Percentiles rank a stretch among this genome's conserved stretches.
Conservation (phyloP, 78 protist species). For the Dictyostelium firmibasis region DNA sequence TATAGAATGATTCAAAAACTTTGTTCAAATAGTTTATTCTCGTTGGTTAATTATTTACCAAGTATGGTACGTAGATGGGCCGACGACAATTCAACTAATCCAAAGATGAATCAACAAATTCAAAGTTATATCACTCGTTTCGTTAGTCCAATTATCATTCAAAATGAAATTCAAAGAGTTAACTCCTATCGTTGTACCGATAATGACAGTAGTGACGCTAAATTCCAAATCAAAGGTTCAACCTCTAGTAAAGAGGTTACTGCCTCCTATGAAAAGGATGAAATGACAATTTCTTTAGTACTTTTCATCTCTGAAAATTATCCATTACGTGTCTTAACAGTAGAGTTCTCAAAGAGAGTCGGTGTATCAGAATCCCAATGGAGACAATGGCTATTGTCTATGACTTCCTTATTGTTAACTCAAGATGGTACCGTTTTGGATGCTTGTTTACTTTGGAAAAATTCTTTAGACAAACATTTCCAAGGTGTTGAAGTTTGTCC, state of each 20-base stretch:
- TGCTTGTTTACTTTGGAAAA: constrained; percentile 84
- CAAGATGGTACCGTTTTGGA: constrained; percentile 87
- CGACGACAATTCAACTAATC: constrained; percentile 12
- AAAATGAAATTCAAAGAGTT: constrained; percentile 33
- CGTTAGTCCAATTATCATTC: constrained; percentile 46
- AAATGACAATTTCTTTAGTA: constrained; percentile 60
- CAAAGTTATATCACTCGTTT: constrained; percentile 21
- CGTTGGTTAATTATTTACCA: constrained; percentile 42
- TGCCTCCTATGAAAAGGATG: constrained; percentile 76
- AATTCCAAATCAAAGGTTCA: constrained; percentile 31
- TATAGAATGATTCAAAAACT: constrained; percentile 4
- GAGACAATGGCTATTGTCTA: constrained; percentile 84
- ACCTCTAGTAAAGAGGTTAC: constrained; percentile 29
- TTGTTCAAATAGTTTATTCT: constrained; percentile 21
- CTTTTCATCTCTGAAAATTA: constrained; percentile 71
- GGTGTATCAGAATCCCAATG: constrained; percentile 87
- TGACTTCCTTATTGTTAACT: constrained; percentile 80
- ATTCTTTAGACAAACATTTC: constrained; percentile 84
- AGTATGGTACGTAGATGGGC: constrained; percentile 54
- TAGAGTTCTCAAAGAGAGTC: constrained; percentile 67
- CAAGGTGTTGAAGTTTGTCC: constrained; percentile 93
- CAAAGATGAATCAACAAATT: constrained; percentile 26
- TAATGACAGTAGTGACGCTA: not conserved
- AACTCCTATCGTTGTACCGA: not conserved
- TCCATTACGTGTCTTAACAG: constrained; percentile 69